These are phyloP conservation scores for Zangia roseola DNA, from an alignment of 768 basidiomycete genomes.

Conservation along the genomic window DNA sequence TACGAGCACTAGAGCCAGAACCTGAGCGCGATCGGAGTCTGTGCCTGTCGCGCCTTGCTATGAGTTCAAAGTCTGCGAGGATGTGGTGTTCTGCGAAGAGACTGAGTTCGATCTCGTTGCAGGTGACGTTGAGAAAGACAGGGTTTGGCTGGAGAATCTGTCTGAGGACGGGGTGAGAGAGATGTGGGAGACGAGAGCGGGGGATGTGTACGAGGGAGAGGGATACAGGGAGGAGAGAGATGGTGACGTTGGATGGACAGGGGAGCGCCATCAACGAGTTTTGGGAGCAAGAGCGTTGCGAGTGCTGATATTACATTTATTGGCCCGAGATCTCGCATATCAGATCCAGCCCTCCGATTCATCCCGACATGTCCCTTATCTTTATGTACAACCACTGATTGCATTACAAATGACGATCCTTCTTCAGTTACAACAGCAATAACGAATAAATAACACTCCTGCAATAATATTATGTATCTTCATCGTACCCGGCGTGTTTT, in stretches of 20 bases:
- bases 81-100: slow-evolving; percentile 63
- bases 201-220: slow-evolving; percentile 77
- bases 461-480: slow-evolving; percentile 1
- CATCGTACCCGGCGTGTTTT: slow-evolving; percentile 14
- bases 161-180: slow-evolving; percentile 61
- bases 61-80: slow-evolving; percentile 58
- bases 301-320: slow-evolving; percentile 8
- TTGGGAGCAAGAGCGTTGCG: slow-evolving; percentile 8
- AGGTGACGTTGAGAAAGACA: slow-evolving; percentile 71
- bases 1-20: slow-evolving; percentile 33
- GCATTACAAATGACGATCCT: no score
- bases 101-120: slow-evolving; percentile 77
- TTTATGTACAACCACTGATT: not conserved
- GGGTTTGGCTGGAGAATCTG: slow-evolving; percentile 68
- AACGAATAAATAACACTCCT: slow-evolving; percentile 34
- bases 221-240: slow-evolving; percentile 68
- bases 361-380: slow-evolving; percentile 6
- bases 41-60: slow-evolving; percentile 57
- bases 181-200: slow-evolving; percentile 57
- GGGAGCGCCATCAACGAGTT: slow-evolving; percentile 23
- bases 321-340: not conserved
- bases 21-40: slow-evolving; percentile 42
- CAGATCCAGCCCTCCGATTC: slow-evolving; percentile 8
- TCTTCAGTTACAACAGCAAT: slow-evolving; percentile 42
- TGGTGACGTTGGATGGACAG: slow-evolving; percentile 44